Evolutionary conservation across 2,329 filamentous ascomycete species (phyloP), one percentile per base, ranked within the genome.

Genomic region (Aspergillus piperis): DNA sequence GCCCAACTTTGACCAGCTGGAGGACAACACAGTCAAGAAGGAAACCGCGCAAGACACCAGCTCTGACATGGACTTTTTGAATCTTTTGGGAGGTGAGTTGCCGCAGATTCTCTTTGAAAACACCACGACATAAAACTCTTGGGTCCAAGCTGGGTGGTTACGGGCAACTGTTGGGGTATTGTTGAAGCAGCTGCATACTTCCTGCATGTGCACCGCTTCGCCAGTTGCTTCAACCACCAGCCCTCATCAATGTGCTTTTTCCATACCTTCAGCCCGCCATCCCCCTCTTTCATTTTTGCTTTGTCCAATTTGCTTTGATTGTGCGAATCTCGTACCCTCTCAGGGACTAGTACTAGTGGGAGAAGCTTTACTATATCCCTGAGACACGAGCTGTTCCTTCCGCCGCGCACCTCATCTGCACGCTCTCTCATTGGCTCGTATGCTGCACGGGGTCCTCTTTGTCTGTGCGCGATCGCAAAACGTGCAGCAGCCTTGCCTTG

Each of bases 61-160:
- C 48, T 55, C 66, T 25, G 73, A 76, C 54, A 68, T 78, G 65
- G 75, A 79, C 39, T 79, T 78, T 44, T 61, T 78, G 69, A 74
- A 78, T 58, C 72, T 79, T 47, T 62, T 80, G 38, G 73, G 74
- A 69, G 75, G 77, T 80, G 69, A 75, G 77, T 75, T 42, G 23
- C 23, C 54, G 54, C 19, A 39, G 32, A 41, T 64, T n/a, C 19
- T 49, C 15, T 58, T 30, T 54, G 30, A 42, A 11, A 17, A 30
- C 17, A 10, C 7, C 32, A 30, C 11, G 11, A 5, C 19, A 48
- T 36, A 38, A 19, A n/a, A 15, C 5, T 4, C 47, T 49, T 51
- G 41, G 7, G 38, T 10, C n/a, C 48, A 21, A 57, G 44, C 54
- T 60, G 61, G 54, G 47, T 17, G 47, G 25, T 11, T 13, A 27